Percentiles rank a stretch among this genome's conserved stretches.
Evolutionary conservation across 2,329 filamentous ascomycete species (phyloP).

Genomic region (Aspergillus sp.): DNA sequence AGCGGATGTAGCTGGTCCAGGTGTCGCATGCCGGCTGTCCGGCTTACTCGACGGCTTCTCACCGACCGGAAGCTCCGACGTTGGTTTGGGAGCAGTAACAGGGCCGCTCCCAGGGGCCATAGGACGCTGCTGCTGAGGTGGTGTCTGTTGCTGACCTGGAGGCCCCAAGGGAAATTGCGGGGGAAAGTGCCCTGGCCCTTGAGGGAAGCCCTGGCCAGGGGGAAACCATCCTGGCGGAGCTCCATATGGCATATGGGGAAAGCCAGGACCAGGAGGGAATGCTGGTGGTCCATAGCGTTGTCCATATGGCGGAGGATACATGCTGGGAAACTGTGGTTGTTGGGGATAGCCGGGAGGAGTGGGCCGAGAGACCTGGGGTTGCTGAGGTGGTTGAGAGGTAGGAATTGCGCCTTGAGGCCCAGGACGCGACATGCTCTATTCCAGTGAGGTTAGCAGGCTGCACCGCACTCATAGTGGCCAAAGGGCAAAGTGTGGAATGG

Average conservation of each 20-base stretch:
- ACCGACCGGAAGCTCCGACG: conserved; percentile 35
- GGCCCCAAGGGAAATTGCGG: conserved; percentile 50
- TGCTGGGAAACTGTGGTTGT: conserved; percentile 35
- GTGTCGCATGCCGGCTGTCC: conserved; percentile 23
- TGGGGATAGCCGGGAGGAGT: conserved; percentile 32
- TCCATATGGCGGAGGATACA: conserved; percentile 35
- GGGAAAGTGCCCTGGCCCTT: conserved; percentile 55
- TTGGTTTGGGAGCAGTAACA: conserved; percentile 23
- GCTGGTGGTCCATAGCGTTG: conserved; percentile 41
- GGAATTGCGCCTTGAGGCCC: conserved; percentile 31
- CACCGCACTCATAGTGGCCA: conserved; percentile 3
- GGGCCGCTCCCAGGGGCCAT: conserved; percentile 20
- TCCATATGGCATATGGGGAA: conserved; percentile 68
- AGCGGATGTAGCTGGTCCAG: conserved; percentile 20
- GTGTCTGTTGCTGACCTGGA: conserved; percentile 36
- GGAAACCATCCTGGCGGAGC: conserved; percentile 70
- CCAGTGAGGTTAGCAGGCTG: conserved; percentile 12
- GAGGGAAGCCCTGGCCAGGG: conserved; percentile 65
- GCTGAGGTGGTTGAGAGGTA: conserved; percentile 36
- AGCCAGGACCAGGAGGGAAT: conserved; percentile 52
- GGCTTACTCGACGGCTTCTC: conserved; percentile 30
- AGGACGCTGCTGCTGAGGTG: conserved; percentile 29
- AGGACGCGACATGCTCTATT: conserved; percentile 36
- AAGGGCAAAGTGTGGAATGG: conserved; percentile 4
- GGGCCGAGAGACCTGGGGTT: conserved; percentile 31